Evolutionary conservation across 2,329 filamentous ascomycete species (phyloP).

Genomic region (Chaetomium globosum): DNA sequence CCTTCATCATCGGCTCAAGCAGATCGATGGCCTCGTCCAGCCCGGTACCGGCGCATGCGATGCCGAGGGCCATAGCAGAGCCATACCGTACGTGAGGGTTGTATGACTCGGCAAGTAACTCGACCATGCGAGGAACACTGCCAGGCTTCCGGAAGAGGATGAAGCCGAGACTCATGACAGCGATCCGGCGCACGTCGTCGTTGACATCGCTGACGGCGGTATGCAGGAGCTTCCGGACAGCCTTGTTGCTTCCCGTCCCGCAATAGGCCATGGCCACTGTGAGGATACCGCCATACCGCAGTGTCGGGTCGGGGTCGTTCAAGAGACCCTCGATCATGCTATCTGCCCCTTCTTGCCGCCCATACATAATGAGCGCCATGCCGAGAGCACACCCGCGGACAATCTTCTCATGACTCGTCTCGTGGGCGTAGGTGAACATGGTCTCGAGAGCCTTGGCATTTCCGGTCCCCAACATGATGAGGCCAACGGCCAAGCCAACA

Average conservation of each 20-base stretch:
- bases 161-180: slow-evolving; percentile 97
- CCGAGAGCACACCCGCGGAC: slow-evolving; percentile 92
- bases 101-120: slow-evolving; percentile 96
- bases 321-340: slow-evolving; percentile 91
- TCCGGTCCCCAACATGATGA: slow-evolving; percentile 98
- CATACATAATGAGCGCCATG: slow-evolving; percentile 99
- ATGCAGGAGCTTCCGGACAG: slow-evolving; percentile 91
- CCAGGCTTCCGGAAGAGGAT: slow-evolving; percentile 97
- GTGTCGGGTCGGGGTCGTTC: slow-evolving; percentile 87
- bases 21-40: slow-evolving; percentile 95
- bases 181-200: slow-evolving; percentile 92
- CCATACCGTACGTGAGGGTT: slow-evolving; percentile 98
- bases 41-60: slow-evolving; percentile 94
- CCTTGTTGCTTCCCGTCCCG: slow-evolving; percentile 97
- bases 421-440: slow-evolving; percentile 97
- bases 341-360: slow-evolving; percentile 90
- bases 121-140: slow-evolving; percentile 97
- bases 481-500: slow-evolving; percentile 91
- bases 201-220: slow-evolving; percentile 97
- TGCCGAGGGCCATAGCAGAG: slow-evolving; percentile 96
- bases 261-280: slow-evolving; percentile 98
- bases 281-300: slow-evolving; percentile 97
- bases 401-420: slow-evolving; percentile 98
- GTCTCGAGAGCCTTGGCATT: slow-evolving; percentile 91
- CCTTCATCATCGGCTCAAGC: slow-evolving; percentile 98